These are phyloP conservation scores for Porpolomopsis calyptriformis DNA, from an alignment of 768 basidiomycete genomes.

Conservation along the genomic window DNA sequence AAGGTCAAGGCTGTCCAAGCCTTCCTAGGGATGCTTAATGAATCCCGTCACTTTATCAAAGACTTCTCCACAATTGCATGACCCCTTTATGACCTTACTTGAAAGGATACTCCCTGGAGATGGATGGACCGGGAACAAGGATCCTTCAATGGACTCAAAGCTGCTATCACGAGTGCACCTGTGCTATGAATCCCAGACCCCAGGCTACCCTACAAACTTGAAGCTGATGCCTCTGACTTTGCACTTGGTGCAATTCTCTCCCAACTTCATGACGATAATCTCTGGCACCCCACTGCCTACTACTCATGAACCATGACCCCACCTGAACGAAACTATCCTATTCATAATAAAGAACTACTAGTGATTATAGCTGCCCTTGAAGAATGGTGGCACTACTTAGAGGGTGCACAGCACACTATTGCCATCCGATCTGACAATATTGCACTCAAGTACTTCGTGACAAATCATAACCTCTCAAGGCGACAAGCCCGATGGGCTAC, in stretches of 20 bases:
- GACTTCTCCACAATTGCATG: not conserved
- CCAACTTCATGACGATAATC: constrained; percentile 4
- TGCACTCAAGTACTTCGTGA: not conserved
- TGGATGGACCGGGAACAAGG: not conserved
- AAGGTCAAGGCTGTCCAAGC: not conserved
- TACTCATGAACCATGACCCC: constrained; percentile 21
- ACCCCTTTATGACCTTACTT: not conserved
- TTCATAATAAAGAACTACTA: constrained; percentile 37
- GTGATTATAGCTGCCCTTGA: constrained; percentile 29
- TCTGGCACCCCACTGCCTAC: not conserved
- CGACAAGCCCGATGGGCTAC: not conserved
- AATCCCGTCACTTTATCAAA: not conserved
- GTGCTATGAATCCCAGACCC: not conserved
- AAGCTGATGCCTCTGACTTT: not conserved
- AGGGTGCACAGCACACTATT: constrained; percentile 7
- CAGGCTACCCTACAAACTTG: not conserved
- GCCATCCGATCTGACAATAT: not conserved
- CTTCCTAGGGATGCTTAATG: not conserved
- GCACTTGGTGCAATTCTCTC: not conserved
- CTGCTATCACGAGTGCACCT: not conserved
- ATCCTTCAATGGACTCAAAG: not conserved
- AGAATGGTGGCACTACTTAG: constrained; percentile 17
- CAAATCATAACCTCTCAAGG: not conserved
- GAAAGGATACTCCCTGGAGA: not conserved
- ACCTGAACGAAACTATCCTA: constrained; percentile 35